phyloP scores from a whole-genome alignment of 2,329 filamentous ascomycete genomes.

The Epichloe aotearoae region DNA sequence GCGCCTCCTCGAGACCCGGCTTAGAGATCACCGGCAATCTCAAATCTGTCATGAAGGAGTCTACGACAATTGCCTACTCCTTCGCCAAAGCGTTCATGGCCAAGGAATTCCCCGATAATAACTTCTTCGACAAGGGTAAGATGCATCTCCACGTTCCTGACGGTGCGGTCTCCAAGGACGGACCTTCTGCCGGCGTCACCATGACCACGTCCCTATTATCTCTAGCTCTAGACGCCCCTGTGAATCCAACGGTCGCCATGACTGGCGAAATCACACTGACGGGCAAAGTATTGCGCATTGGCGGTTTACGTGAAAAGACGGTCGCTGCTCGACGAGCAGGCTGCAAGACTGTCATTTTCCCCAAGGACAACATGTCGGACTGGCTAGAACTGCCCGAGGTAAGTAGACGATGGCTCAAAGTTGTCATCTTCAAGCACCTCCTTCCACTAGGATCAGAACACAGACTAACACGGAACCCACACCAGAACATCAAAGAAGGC shows the following conservation, averaged over 20 bases:
- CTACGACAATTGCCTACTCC: conserved; percentile 85
- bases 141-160: conserved; percentile 95
- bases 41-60: conserved; percentile 97
- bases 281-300: conserved; percentile 90
- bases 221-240: conserved; percentile 62
- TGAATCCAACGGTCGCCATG: conserved; percentile 88
- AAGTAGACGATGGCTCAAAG: conserved; percentile 26
- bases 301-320: conserved; percentile 90
- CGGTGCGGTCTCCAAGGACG: conserved; percentile 91
- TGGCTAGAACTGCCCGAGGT: conserved; percentile 96
- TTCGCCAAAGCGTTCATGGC: conserved; percentile 87
- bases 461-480: not conserved
- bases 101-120: conserved; percentile 73
- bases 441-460: too few relatives aligned
- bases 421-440: too few relatives aligned
- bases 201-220: conserved; percentile 93
- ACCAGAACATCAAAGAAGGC: conserved; percentile 92
- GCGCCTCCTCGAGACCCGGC: conserved; percentile 58
- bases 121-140: conserved; percentile 91
- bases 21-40: conserved; percentile 91
- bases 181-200: conserved; percentile 84
- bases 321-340: conserved; percentile 87
- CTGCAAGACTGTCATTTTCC: conserved; percentile 88
- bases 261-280: conserved; percentile 95
- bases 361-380: conserved; percentile 87